Conservation (phyloP, 352 stramenopile genomes). For the Pythium apleroticum region DNA sequence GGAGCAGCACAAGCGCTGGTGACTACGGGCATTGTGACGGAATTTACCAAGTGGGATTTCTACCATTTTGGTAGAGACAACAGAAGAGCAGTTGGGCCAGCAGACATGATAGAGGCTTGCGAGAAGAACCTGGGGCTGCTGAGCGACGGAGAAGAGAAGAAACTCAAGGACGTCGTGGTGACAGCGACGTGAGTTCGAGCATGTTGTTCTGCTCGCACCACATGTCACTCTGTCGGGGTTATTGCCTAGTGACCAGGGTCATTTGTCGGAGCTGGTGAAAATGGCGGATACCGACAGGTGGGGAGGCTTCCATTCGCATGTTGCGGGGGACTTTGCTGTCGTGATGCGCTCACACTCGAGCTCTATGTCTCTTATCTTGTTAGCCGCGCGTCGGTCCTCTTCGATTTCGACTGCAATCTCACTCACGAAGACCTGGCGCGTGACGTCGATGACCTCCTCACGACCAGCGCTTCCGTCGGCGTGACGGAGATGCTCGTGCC, state of each 20-base stretch:
- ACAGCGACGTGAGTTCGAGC: no score
- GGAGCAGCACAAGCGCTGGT: no score
- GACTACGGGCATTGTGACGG: no score
- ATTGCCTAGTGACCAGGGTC: neutral
- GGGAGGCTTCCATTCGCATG: neutral
- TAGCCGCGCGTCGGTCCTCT: conserved; percentile 32
- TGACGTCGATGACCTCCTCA: conserved; percentile 43
- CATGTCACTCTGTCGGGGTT: neutral
- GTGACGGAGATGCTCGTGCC: conserved; percentile 77
- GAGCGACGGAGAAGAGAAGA: no score
- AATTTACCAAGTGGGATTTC: no score
- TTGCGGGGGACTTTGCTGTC: neutral
- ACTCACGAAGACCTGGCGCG: conserved; percentile 62
- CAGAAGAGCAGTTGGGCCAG: no score
- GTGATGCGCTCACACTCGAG: neutral
- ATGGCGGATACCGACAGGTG: neutral
- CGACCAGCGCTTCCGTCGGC: conserved; percentile 35
- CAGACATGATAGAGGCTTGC: no score
- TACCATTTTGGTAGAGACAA: no score
- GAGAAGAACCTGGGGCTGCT: no score
- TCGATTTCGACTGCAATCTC: conserved; percentile 86
- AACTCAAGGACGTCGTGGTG: no score
- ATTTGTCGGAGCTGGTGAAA: neutral
- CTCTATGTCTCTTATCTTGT: neutral
- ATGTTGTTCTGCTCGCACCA: no score